Evolutionary conservation across 306 rosid species (phyloP).

Genomic region (Glycyrrhiza uralensis): DNA sequence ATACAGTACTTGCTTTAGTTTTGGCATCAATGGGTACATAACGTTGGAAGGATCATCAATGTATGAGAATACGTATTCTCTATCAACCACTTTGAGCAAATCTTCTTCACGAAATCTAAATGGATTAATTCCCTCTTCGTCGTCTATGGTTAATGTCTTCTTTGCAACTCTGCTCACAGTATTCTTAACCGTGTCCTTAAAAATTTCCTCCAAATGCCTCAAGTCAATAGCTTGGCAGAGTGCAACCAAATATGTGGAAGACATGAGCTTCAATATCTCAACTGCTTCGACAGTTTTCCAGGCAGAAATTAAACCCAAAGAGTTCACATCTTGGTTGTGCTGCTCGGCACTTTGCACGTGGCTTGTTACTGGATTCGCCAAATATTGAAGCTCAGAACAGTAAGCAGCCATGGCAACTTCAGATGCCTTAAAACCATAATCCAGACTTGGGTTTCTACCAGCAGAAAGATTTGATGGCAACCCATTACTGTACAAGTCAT

Average conservation of each 20-base stretch:
- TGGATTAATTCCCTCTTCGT: conserved; percentile 19
- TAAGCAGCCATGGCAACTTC: conserved; percentile 53
- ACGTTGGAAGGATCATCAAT: conserved; percentile 43
- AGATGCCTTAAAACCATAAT: conserved; percentile 49
- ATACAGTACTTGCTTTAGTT: conserved; percentile 44
- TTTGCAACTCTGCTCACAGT: conserved; percentile 29
- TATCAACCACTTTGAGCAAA: conserved; percentile 38
- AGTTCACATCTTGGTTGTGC: conserved; percentile 52
- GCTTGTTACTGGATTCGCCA: conserved; percentile 37
- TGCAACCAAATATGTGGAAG: conserved; percentile 44
- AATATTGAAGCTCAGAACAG: conserved; percentile 45
- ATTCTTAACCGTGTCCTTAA: conserved; percentile 24
- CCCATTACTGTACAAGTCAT: conserved; percentile 44
- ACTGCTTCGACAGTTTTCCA: conserved; percentile 41
- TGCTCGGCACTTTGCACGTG: conserved; percentile 52
- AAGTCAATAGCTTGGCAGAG: conserved; percentile 55
- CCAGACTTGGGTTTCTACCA: conserved; percentile 47
- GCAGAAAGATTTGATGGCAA: conserved; percentile 43
- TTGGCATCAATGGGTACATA: conserved; percentile 33
- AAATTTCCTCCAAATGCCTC: conserved; percentile 48
- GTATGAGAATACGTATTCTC: conserved; percentile 44
- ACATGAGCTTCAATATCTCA: conserved; percentile 46
- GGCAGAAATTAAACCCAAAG: conserved; percentile 49
- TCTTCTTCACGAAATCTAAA: conserved; percentile 22
- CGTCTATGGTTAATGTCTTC: conserved; percentile 18